Percentiles rank a stretch among this genome's conserved stretches.
Evolutionary conservation across 1,284 basidiomycete genomes (phyloP).

Genomic region (Microbotryum scabiosae): DNA sequence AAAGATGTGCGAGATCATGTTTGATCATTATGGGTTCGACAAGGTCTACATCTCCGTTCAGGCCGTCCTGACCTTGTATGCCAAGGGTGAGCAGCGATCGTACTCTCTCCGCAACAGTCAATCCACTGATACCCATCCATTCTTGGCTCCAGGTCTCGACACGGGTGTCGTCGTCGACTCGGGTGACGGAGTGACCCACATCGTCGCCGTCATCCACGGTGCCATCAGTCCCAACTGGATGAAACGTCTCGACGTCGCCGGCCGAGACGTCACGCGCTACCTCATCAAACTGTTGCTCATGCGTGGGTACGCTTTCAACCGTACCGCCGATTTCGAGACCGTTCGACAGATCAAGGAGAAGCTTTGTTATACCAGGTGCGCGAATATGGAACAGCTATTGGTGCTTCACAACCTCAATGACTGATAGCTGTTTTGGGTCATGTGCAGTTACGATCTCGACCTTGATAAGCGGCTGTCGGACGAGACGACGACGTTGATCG

Average conservation of each 20-base stretch:
- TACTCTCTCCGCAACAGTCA: too few species aligned
- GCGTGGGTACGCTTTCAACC: constrained; percentile 98
- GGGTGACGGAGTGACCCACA: constrained; percentile 97
- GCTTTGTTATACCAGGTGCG: constrained; percentile 85
- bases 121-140: neutral
- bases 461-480: constrained; percentile 88
- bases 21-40: constrained; percentile 94
- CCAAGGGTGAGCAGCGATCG: constrained; percentile 62
- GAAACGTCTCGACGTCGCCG: constrained; percentile 89
- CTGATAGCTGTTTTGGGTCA: neutral
- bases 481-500: constrained; percentile 92
- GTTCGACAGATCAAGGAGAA: constrained; percentile 98
- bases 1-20: constrained; percentile 97
- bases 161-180: constrained; percentile 98
- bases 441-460: constrained; percentile 78
- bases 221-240: constrained; percentile 92
- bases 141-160: constrained; percentile 61
- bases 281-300: constrained; percentile 96
- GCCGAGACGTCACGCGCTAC: constrained; percentile 95
- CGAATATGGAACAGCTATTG: too few species aligned
- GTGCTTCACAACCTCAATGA: neutral
- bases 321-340: constrained; percentile 98
- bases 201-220: constrained; percentile 96
- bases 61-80: constrained; percentile 94
- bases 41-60: constrained; percentile 98